Evolutionary conservation across 2,329 filamentous ascomycete species (phyloP).

Genomic region (Penicillium frequentans): DNA sequence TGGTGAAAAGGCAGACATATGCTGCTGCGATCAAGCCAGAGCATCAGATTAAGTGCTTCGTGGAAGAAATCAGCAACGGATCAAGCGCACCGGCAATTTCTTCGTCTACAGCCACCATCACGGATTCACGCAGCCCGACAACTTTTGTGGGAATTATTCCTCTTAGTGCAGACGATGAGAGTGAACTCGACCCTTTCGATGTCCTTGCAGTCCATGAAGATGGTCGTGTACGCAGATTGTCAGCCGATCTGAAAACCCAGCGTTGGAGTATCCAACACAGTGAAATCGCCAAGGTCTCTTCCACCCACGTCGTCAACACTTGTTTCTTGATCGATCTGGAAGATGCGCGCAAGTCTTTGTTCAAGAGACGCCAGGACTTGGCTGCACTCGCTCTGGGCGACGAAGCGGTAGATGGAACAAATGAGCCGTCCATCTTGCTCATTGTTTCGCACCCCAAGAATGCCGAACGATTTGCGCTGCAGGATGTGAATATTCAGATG

Average conservation of each 20-base stretch:
- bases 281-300: constrained; percentile 29
- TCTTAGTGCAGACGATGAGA: constrained; percentile 20
- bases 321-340: constrained; percentile 43
- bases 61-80: constrained; percentile 46
- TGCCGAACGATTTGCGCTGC: constrained; percentile 28
- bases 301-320: constrained; percentile 32
- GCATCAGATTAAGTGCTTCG: constrained; percentile 55
- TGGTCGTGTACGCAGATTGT: constrained; percentile 42
- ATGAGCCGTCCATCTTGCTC: constrained; percentile 38
- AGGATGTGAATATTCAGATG: constrained; percentile 40
- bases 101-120: constrained; percentile 40
- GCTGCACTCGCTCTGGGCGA: constrained; percentile 38
- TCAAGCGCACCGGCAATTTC: constrained; percentile 37
- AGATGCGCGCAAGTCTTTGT: constrained; percentile 41
- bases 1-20: constrained; percentile 57
- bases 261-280: constrained; percentile 41
- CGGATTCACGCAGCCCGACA: constrained; percentile 38
- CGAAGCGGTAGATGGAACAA: constrained; percentile 24
- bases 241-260: constrained; percentile 40
- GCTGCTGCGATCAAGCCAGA: constrained; percentile 51
- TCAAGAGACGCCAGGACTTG: constrained; percentile 43
- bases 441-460: constrained; percentile 41
- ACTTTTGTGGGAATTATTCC: constrained; percentile 42
- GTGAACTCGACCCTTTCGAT: constrained; percentile 36
- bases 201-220: constrained; percentile 46